Conservation (phyloP, 441 rosid species). For the Pelargonium cotyledonis region DNA sequence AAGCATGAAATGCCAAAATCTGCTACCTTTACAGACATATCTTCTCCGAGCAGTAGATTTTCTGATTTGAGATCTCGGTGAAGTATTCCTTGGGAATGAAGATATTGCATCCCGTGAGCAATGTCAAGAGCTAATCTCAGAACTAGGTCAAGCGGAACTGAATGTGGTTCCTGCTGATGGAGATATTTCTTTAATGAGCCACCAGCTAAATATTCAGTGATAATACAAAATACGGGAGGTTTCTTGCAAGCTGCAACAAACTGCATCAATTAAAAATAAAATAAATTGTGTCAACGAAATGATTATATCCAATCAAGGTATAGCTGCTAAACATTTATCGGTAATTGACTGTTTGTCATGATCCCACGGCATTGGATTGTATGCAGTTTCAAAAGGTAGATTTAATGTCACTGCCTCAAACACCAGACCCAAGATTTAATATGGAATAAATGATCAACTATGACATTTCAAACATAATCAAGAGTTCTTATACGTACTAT, state of each 20-base stretch:
- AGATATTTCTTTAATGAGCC: slow-evolving; percentile 64
- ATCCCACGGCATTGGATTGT: slow-evolving; percentile 1
- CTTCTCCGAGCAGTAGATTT: slow-evolving; percentile 63
- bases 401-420: background rate
- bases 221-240: slow-evolving; percentile 71
- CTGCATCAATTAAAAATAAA: slow-evolving; percentile 36
- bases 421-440: background rate
- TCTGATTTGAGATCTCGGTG: slow-evolving; percentile 79
- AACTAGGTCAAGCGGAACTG: slow-evolving; percentile 51
- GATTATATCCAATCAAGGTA: background rate
- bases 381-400: background rate
- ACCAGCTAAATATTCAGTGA: slow-evolving; percentile 65
- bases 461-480: slow-evolving; percentile 7
- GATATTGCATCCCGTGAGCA: slow-evolving; percentile 68
- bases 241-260: slow-evolving; percentile 77
- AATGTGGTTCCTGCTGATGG: slow-evolving; percentile 66
- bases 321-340: background rate
- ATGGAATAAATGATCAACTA: background rate
- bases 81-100: slow-evolving; percentile 63
- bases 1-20: slow-evolving; percentile 73
- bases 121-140: slow-evolving; percentile 62
- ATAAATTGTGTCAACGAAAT: slow-evolving; percentile 8
- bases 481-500: slow-evolving; percentile 4
- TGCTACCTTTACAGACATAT: slow-evolving; percentile 65
- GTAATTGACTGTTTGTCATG: background rate